Evolutionary conservation across 768 basidiomycete genomes (phyloP).

Genomic region (Clitopilus hobsonii): DNA sequence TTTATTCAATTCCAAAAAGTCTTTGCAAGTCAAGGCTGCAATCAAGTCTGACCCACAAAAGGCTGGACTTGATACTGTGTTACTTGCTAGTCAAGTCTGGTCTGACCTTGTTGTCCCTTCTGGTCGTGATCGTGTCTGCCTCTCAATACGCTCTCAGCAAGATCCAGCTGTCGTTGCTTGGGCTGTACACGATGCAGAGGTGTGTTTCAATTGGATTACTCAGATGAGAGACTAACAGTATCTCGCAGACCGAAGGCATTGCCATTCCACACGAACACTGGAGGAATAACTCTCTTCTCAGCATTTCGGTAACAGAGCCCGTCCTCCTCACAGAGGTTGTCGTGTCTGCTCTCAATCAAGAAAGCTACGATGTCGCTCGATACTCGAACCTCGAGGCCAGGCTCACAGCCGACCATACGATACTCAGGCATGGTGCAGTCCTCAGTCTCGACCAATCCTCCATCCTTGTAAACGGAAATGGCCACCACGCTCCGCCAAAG

Average conservation of each 20-base stretch:
- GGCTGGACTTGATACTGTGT: slow-evolving; percentile 15
- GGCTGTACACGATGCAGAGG: slow-evolving; percentile 32
- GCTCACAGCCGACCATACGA: slow-evolving; percentile 33
- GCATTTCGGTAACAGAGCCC: slow-evolving; percentile 21
- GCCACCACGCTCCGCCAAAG: slow-evolving; percentile 10
- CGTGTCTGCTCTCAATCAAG: slow-evolving; percentile 42
- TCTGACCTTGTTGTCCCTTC: slow-evolving; percentile 13
- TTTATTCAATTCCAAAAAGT: slow-evolving; percentile 19
- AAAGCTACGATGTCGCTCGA: slow-evolving; percentile 43
- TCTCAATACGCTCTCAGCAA: slow-evolving; percentile 11
- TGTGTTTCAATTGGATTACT: slow-evolving; percentile 17
- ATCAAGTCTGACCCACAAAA: slow-evolving; percentile 12
- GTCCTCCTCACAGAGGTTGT: slow-evolving; percentile 46
- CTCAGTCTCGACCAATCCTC: slow-evolving; percentile 21
- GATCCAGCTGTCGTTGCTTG: slow-evolving; percentile 20
- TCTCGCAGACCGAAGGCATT: slow-evolving; percentile 24
- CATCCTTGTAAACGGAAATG: slow-evolving; percentile 17
- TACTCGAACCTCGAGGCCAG: slow-evolving; percentile 34
- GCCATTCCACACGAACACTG: slow-evolving; percentile 38
- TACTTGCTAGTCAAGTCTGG: slow-evolving; percentile 30
- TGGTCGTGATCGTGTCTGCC: slow-evolving; percentile 10
- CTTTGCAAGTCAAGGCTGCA: slow-evolving; percentile 21
- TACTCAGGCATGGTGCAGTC: slow-evolving; percentile 50
- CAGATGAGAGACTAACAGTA: slow-evolving; percentile 1
- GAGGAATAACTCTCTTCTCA: neutral